Evolutionary conservation across 1,139 yeast species (phyloP).

Genomic region (Waltiozyma sp.): DNA sequence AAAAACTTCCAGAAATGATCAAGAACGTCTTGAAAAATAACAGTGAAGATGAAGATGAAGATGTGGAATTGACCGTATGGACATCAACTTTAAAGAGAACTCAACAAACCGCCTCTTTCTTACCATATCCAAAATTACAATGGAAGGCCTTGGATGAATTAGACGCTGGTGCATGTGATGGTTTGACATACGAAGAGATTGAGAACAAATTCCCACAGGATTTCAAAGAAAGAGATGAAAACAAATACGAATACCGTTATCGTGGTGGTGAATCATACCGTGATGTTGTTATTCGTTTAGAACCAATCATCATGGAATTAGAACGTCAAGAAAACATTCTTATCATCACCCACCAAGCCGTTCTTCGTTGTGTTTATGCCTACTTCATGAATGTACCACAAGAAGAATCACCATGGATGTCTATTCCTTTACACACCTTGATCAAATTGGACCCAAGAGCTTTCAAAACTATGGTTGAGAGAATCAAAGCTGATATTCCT

Average conservation of each 20-base stretch:
- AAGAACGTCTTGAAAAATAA: constrained; percentile 42
- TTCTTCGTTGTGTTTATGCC: constrained; percentile 89
- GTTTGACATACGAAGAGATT: constrained; percentile 82
- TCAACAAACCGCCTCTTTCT: constrained; percentile 78
- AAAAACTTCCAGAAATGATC: constrained; percentile 71
- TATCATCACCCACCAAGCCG: constrained; percentile 97
- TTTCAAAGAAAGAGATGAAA: constrained; percentile 89
- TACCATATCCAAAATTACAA: constrained; percentile 74
- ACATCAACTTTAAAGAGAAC: constrained; percentile 89
- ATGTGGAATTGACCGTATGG: constrained; percentile 82
- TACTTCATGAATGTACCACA: constrained; percentile 98
- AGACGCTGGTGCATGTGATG: constrained; percentile 98
- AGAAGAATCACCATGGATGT: constrained; percentile 98
- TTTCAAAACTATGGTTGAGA: constrained; percentile 74
- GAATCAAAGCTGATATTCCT: constrained; percentile 91
- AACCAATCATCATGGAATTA: constrained; percentile 95
- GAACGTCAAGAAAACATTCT: constrained; percentile 94
- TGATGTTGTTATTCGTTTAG: constrained; percentile 87
- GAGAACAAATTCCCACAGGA: constrained; percentile 83
- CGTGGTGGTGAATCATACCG: constrained; percentile 96
- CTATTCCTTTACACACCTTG: constrained; percentile 90
- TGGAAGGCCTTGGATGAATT: constrained; percentile 97
- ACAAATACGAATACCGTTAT: constrained; percentile 90
- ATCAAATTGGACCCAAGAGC: constrained; percentile 93
- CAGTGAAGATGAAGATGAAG: constrained; percentile 51